Evolutionary conservation across 352 stramenopile genomes (phyloP).

Genomic region (Phytophthora gonapodyides): DNA sequence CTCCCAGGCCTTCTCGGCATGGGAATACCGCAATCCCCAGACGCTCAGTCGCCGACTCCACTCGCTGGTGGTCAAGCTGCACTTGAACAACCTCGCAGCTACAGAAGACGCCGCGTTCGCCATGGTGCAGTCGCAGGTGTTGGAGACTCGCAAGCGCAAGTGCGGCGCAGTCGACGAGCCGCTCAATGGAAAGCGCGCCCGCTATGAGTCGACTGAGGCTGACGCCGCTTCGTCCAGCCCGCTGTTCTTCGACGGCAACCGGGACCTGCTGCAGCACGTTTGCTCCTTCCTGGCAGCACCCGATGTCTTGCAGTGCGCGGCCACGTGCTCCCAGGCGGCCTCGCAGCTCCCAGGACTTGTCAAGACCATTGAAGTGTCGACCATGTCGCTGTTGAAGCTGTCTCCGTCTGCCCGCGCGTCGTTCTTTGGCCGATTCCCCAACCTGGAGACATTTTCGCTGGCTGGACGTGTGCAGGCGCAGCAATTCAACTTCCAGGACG

Average conservation of each 20-base stretch:
- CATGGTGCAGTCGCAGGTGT: conserved; percentile 20
- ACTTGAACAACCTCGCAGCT: conserved; percentile 53
- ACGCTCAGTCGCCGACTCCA: conserved; percentile 62
- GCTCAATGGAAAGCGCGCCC: conserved; percentile 22
- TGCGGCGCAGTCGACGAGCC: conserved; percentile 13
- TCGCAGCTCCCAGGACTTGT: conserved; percentile 44
- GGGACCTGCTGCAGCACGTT: conserved; percentile 46
- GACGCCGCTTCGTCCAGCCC: conserved; percentile 11
- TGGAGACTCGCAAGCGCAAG: conserved; percentile 29
- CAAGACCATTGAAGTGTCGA: conserved; percentile 39
- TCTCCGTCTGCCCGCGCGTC: conserved; percentile 11
- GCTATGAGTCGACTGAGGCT: neutral
- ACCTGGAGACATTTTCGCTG: conserved; percentile 46
- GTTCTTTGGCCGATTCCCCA: conserved; percentile 49
- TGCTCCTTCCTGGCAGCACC: conserved; percentile 46
- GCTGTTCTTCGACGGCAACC: conserved; percentile 56
- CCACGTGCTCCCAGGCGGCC: conserved; percentile 38
- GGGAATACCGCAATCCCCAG: conserved; percentile 61
- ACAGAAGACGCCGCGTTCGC: conserved; percentile 46
- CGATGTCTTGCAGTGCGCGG: conserved; percentile 41
- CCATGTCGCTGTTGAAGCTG: conserved; percentile 29
- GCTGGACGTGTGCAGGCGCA: conserved; percentile 34
- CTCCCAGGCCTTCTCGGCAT: conserved; percentile 49
- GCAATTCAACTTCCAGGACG: conserved; percentile 57
- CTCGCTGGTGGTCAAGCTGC: conserved; percentile 64